These are phyloP conservation scores for Ulmus americana DNA, from an alignment of 331 rosid genomes.

Conservation along the genomic window DNA sequence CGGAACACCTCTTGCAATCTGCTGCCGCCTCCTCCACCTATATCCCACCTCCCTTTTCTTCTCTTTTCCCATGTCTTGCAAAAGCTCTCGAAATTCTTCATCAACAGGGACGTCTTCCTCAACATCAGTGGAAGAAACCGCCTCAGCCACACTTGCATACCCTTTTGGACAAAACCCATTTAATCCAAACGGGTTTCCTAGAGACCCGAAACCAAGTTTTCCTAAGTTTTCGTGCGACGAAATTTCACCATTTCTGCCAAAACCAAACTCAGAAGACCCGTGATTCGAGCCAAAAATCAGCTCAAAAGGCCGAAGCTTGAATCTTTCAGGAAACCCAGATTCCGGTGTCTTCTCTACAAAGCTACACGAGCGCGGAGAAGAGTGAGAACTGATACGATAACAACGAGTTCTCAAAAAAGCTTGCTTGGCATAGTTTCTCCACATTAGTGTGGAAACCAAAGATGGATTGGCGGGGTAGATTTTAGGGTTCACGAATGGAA, in stretches of 20 bases:
- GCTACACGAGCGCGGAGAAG: conserved; percentile 25
- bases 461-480: conserved; percentile 24
- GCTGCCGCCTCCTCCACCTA: conserved; percentile 25
- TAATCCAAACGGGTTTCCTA: conserved; percentile 25
- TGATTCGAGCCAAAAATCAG: conserved; percentile 14
- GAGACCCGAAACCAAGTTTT: conserved; percentile 18
- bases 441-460: conserved; percentile 52
- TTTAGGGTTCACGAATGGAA: conserved; percentile 8
- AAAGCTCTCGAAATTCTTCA: conserved; percentile 43
- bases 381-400: conserved; percentile 14
- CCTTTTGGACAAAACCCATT: conserved; percentile 37
- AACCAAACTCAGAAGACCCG: conserved; percentile 21
- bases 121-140: conserved; percentile 50
- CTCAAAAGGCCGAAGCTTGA: conserved; percentile 23
- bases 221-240: conserved; percentile 10
- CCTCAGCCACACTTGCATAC: conserved; percentile 60
- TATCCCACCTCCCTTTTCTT: conserved; percentile 28
- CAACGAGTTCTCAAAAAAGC: conserved; percentile 29
- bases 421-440: conserved; percentile 52
- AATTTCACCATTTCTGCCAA: conserved; percentile 16
- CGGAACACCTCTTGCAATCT: conserved; percentile 35
- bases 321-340: conserved; percentile 1
- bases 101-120: conserved; percentile 52
- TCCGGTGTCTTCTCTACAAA: conserved; percentile 24
- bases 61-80: conserved; percentile 52